These are phyloP conservation scores for Golubevia pallescens DNA, from an alignment of 1,284 basidiomycete genomes.

Conservation along the genomic window DNA sequence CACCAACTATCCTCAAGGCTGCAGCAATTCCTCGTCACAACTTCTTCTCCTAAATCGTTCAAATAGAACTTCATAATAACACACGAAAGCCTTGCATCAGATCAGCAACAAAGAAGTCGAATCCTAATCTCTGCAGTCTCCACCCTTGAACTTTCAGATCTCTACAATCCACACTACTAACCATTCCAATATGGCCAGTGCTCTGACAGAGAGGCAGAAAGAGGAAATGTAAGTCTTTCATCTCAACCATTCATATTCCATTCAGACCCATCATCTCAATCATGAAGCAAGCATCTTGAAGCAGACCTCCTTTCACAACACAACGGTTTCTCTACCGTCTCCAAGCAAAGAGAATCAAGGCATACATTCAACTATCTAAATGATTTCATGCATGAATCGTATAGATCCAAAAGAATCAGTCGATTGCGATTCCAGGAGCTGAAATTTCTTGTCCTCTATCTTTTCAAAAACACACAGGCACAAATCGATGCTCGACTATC, in stretches of 20 bases:
- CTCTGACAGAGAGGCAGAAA: slow-evolving; percentile 77
- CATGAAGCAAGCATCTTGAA: neutral
- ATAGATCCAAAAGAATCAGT: too few relatives aligned
- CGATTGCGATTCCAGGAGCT: neutral
- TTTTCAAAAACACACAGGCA: slow-evolving; percentile 69
- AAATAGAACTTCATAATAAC: too few relatives aligned
- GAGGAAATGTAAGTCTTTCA: slow-evolving; percentile 75
- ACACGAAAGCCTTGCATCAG: too few relatives aligned
- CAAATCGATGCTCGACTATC: slow-evolving; percentile 83
- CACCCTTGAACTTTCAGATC: too few relatives aligned
- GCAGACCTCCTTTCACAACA: slow-evolving; percentile 23
- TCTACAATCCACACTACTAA: slow-evolving; percentile 13
- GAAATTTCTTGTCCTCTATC: neutral
- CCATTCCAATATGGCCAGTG: slow-evolving; percentile 27
- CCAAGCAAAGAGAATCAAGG: slow-evolving; percentile 14
- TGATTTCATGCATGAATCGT: neutral
- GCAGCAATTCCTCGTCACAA: too few relatives aligned
- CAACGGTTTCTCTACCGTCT: slow-evolving; percentile 1
- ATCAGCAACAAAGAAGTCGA: too few relatives aligned
- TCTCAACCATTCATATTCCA: neutral
- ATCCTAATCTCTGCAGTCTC: too few relatives aligned
- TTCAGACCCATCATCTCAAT: neutral
- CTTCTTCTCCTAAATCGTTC: too few relatives aligned
- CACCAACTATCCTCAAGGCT: too few relatives aligned
- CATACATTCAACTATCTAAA: neutral